Conservation (phyloP, 495 filamentous ascomycete species). For the Aspergillus ostianus region DNA sequence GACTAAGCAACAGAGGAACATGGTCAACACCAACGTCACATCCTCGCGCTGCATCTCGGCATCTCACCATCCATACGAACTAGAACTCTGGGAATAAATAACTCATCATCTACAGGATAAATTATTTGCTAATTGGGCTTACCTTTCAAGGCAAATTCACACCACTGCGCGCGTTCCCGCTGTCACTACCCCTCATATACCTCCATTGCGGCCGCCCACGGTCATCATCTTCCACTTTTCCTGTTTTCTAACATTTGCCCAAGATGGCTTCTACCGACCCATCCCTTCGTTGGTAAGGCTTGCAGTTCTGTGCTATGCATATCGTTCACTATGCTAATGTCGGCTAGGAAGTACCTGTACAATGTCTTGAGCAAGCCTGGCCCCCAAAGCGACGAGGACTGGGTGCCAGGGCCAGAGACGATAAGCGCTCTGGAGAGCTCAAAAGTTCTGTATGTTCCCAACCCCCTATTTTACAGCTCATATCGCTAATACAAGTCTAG, state of each 20-base stretch:
- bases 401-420: slow-evolving; percentile 58
- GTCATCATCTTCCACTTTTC: not conserved
- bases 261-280: slow-evolving; percentile 21
- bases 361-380: slow-evolving; percentile 71
- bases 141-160: not conserved
- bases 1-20: too few relatives aligned
- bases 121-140: not conserved
- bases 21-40: not conserved
- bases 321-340: slow-evolving; percentile 19
- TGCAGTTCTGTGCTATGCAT: slow-evolving; percentile 3
- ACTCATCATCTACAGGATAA: not conserved
- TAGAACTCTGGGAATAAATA: not conserved
- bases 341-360: slow-evolving; percentile 73
- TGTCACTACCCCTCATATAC: not conserved
- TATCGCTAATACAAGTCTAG: slow-evolving; percentile 31
- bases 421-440: slow-evolving; percentile 59
- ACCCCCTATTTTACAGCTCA: slow-evolving; percentile 14
- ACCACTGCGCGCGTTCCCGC: not conserved
- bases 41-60: not conserved
- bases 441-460: slow-evolving; percentile 64
- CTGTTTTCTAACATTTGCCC: not conserved
- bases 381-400: slow-evolving; percentile 74
- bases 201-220: not conserved
- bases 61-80: not conserved
- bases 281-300: slow-evolving; percentile 22